phyloP scores from a whole-genome alignment of 768 basidiomycete genomes.

The Xerocomellus intermedius region DNA sequence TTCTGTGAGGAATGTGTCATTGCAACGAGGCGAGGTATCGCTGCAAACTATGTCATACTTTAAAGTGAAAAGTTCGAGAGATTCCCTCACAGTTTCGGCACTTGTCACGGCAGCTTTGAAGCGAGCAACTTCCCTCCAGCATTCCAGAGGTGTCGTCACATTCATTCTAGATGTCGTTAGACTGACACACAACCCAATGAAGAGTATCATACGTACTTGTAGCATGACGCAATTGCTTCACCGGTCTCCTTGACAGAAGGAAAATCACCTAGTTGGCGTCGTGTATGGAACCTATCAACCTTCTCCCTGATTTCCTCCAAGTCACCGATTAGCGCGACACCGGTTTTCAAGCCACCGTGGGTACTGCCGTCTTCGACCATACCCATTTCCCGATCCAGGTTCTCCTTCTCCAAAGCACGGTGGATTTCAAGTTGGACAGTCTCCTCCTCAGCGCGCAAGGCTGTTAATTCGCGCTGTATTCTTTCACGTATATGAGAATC shows the following conservation, averaged over 20 bases:
- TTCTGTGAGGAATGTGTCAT: constrained; percentile 24
- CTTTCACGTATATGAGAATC: constrained; percentile 72
- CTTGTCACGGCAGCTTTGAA: constrained; percentile 70
- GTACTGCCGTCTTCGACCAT: constrained; percentile 44
- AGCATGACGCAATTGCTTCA: constrained; percentile 69
- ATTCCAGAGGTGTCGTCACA: constrained; percentile 58
- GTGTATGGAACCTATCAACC: constrained; percentile 66
- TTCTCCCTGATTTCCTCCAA: constrained; percentile 71
- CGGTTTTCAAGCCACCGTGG: constrained; percentile 52
- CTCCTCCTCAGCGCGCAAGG: constrained; percentile 68
- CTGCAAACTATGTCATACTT: constrained; percentile 35
- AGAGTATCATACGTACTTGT: constrained; percentile 46
- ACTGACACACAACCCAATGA: background rate
- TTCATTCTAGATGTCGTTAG: constrained; percentile 35
- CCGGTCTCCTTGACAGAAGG: constrained; percentile 56
- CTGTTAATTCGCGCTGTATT: constrained; percentile 66
- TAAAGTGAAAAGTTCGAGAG: constrained; percentile 4
- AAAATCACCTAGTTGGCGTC: constrained; percentile 52
- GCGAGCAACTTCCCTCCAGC: constrained; percentile 66
- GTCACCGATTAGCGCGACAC: constrained; percentile 65
- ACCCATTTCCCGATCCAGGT: constrained; percentile 70
- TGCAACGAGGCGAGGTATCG: constrained; percentile 61
- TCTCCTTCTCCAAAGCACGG: constrained; percentile 80
- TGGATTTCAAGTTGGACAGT: constrained; percentile 72
- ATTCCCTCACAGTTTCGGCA: constrained; percentile 59